Base-by-base conservation (phyloP, 352 stramenopile species). In the Phytopythium ostracodes region DNA sequence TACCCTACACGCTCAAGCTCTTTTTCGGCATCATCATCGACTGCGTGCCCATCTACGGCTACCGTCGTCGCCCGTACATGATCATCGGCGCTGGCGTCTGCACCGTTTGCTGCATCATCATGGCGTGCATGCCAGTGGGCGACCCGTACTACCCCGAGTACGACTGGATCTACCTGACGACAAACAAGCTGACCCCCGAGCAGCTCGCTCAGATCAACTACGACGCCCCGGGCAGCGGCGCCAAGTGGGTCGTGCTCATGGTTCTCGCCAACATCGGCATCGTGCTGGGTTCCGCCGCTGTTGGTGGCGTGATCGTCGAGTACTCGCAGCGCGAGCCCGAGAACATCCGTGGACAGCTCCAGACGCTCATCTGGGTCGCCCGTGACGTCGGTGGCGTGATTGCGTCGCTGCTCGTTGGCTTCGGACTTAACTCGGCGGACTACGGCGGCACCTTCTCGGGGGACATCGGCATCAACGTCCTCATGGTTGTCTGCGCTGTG, bases 1-100 rank as follows among this genome's bases (percentile, higher is more conserved):
- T 90, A 18, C 78, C 79, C 4, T 91, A 77, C 74, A 85, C 77
- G 15, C 77, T 87, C 62, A 89, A 90, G 60, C 73, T 89, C 25
- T 67, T 92, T 1, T 84, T 80, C 64, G 81, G 81, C 24, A 74
- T 91, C 51, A 33, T 82, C 5, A 86, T 81, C 0, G 79, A 90
- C 60, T 87, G 76, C 44, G 81, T 88, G 33, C 81, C 81, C 1
- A 79, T 91, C n/a, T 79, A 64, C 55, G 73, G 72, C 9, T 89
- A 72, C 56, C 75, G 84, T 14, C 74, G 81, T 11, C 78, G 80
- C 33, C 67, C 78, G n/a, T 93, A 83, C 53, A 93, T 93, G 78
- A 64, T 89, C 20, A 25, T 93, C 8, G 81, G 81, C 17, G 88
- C 79, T 80, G 9, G 75, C 6, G 25, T 90, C 18, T 88, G 79